These are phyloP conservation scores for Ophiostoma ulmi DNA, from an alignment of 2,329 filamentous ascomycete species.

Conservation along the genomic window DNA sequence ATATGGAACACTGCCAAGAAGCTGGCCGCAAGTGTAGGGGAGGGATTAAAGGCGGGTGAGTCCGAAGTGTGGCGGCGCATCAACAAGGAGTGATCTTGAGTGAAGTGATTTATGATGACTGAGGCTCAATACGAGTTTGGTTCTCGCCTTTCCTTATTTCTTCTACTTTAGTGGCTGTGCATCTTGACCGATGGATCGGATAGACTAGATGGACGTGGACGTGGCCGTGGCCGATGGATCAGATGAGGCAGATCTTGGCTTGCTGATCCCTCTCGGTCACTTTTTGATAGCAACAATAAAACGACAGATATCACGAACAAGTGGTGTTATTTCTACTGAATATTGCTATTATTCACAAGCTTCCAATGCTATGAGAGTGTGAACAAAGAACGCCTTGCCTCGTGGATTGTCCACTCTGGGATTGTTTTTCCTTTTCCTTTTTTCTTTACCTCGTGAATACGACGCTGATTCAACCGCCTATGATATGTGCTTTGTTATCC, in stretches of 20 bases:
- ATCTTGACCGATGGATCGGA: neutral
- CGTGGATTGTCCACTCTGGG: neutral
- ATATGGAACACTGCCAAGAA: constrained; percentile 55
- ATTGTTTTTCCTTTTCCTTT: neutral
- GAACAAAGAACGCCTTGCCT: neutral
- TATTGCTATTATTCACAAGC: neutral
- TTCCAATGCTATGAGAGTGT: neutral
- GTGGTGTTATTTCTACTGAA: constrained; percentile 1
- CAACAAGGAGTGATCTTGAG: constrained; percentile 45
- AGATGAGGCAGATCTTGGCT: constrained; percentile 5
- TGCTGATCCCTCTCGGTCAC: neutral
- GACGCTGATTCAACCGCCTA: neutral
- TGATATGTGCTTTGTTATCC: constrained; percentile 3
- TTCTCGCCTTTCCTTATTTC: neutral
- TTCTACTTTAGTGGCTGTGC: neutral
- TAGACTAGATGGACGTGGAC: neutral
- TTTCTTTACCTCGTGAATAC: neutral
- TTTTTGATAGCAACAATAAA: neutral
- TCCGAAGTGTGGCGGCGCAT: constrained; percentile 59
- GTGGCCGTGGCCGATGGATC: neutral
- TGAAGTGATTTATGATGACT: neutral
- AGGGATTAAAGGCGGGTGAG: constrained; percentile 54
- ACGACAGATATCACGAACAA: neutral
- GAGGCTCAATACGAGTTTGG: neutral
- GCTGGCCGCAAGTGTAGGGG: constrained; percentile 52